phyloP scores from a whole-genome alignment of 768 basidiomycete species.

The Rhizopogon rudus region DNA sequence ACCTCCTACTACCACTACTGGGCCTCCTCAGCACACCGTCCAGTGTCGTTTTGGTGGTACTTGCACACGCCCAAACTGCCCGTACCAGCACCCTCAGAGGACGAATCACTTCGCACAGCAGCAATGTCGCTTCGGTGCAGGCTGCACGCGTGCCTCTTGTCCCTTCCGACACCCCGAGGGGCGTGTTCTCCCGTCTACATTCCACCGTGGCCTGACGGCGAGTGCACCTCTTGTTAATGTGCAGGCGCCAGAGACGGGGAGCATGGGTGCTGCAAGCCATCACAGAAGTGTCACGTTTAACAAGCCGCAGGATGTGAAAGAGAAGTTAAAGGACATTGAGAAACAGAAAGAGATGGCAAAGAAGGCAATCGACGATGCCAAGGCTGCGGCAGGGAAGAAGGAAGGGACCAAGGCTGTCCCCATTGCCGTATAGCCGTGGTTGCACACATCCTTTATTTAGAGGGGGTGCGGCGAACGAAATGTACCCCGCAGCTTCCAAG shows the following conservation, averaged over 20 bases:
- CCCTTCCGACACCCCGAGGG: conserved; percentile 90
- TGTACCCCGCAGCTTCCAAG: neutral
- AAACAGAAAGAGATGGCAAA: conserved; percentile 60
- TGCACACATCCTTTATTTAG: neutral
- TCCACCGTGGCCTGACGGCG: conserved; percentile 72
- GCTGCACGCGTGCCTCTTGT: conserved; percentile 83
- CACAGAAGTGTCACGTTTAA: conserved; percentile 74
- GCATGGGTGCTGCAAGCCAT: conserved; percentile 58
- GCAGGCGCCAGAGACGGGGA: conserved; percentile 57
- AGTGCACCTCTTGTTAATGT: conserved; percentile 59
- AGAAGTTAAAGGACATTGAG: conserved; percentile 33
- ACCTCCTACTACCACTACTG: conserved; percentile 24
- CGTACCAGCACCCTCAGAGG: conserved; percentile 62
- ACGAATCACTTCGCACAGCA: conserved; percentile 37
- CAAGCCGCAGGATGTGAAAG: conserved; percentile 37
- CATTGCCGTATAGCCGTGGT: conserved; percentile 25
- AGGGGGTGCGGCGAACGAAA: neutral
- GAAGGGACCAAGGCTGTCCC: conserved; percentile 47
- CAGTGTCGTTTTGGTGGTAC: conserved; percentile 67
- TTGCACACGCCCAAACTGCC: conserved; percentile 66
- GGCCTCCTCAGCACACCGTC: conserved; percentile 21
- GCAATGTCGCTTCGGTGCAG: conserved; percentile 80
- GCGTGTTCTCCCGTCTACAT: conserved; percentile 71
- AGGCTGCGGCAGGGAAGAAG: conserved; percentile 60
- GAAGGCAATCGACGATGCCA: conserved; percentile 61